phyloP scores from a whole-genome alignment of 345 rosid species.

The Heritiera littoralis region DNA sequence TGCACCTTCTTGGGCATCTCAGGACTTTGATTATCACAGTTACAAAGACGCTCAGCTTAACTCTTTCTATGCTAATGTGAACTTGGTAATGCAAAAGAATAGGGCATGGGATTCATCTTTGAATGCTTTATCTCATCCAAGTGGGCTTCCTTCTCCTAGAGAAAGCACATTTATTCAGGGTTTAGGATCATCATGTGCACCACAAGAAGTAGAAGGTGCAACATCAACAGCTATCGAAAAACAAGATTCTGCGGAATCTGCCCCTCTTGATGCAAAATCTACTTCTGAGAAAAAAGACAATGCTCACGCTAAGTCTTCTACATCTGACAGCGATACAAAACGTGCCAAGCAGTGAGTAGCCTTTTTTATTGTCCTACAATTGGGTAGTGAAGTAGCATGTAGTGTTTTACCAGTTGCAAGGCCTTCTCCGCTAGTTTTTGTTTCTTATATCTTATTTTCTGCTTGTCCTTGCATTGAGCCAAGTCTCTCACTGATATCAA shows the following conservation, averaged over 20 bases:
- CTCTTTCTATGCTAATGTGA: constrained; percentile 49
- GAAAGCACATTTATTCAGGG: constrained; percentile 51
- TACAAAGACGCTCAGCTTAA: constrained; percentile 48
- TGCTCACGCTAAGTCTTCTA: constrained; percentile 44
- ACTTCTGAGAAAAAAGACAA: constrained; percentile 59
- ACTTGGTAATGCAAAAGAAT: constrained; percentile 49
- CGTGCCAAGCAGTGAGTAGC: constrained; percentile 89
- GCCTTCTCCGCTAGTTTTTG: background rate
- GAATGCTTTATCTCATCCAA: constrained; percentile 40
- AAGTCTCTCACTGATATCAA: background rate
- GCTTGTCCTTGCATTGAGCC: background rate
- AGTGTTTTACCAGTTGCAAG: background rate
- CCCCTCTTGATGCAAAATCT: constrained; percentile 50
- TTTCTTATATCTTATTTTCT: background rate
- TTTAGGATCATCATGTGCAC: constrained; percentile 47
- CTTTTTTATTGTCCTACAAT: constrained; percentile 16
- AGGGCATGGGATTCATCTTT: constrained; percentile 54
- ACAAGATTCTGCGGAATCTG: constrained; percentile 56
- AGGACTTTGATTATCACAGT: constrained; percentile 59
- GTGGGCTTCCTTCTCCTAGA: constrained; percentile 50
- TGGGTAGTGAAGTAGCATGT: background rate
- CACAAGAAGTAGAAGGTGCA: constrained; percentile 54
- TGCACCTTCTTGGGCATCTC: constrained; percentile 62
- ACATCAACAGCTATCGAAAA: constrained; percentile 47
- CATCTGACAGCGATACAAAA: constrained; percentile 66